A percentile compares a stretch with the other conserved stretches of the same genome.
Evolutionary conservation across 2,329 filamentous ascomycete genomes (phyloP).

Genomic region (Monilinia laxa): DNA sequence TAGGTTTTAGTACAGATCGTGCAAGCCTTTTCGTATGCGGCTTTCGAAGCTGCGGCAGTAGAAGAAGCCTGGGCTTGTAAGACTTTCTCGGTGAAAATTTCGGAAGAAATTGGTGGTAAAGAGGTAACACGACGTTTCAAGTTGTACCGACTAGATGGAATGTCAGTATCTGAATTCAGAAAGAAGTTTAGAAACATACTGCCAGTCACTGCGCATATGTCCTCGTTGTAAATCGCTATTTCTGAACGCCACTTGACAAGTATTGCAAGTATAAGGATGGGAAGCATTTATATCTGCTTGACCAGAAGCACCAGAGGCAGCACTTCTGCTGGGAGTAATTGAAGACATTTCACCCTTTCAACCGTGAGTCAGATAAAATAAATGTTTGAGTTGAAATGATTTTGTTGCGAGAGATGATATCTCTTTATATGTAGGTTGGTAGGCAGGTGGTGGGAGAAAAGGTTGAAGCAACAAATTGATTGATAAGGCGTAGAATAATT

Average conservation of each 20-base stretch:
- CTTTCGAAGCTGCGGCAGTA: constrained; percentile 81
- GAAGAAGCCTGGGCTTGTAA: constrained; percentile 84
- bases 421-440: background rate
- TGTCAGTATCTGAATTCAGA: constrained; percentile 28
- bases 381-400: background rate
- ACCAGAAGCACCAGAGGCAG: constrained; percentile 27
- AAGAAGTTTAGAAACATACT: constrained; percentile 60
- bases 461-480: background rate
- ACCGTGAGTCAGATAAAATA: background rate
- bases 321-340: constrained; percentile 44
- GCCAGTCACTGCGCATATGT: constrained; percentile 99
- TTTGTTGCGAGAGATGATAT: constrained; percentile 1
- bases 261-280: constrained; percentile 97
- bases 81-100: constrained; percentile 94
- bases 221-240: constrained; percentile 88
- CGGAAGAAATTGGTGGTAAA: constrained; percentile 84
- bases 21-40: constrained; percentile 83
- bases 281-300: constrained; percentile 46
- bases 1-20: constrained; percentile 85
- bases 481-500: constrained; percentile 19
- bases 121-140: constrained; percentile 91
- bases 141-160: constrained; percentile 75
- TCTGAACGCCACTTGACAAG: constrained; percentile 94
- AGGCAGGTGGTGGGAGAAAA: background rate
- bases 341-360: constrained; percentile 50